Base-by-base conservation (phyloP, 345 rosid species). In the Passiflora organensis region DNA sequence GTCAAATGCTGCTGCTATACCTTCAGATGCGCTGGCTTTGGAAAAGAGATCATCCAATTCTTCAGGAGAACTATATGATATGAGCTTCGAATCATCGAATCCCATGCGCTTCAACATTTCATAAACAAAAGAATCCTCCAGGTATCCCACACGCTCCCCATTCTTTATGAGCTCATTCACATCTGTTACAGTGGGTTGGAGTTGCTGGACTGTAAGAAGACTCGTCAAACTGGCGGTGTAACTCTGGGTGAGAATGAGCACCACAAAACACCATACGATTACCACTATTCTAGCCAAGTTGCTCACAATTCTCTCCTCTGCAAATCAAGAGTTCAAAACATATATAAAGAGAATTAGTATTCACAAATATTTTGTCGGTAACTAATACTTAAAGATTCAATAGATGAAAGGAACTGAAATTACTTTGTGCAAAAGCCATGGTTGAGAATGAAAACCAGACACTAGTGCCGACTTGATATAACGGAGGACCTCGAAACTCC, bases 371-470 rank as follows among this genome's bases (percentile, higher is more conserved):
- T n/a, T 50, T 50, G 38, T n/a, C 8, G 34, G 8, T 28, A 28
- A 28, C 8, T 28, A 28, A 28, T 28, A 28, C 5, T 28, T 4
- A 9, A 2, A 38, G 20, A 1, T 43, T 10, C 3, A 28, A 8
- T 28, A 28, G n/a, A n/a, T 8, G 3, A 28, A 16, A 4, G 3
- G 25, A 0, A 13, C 11, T 2, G 13, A 6, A 23, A 16, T 63
- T 64, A 67, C 72, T 2, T 0, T 68, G 77, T 0, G 88, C 78
- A 48, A 78, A 80, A 13, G 77, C 78, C 70, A 84, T 63, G 42
- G 72, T 86, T 0, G 89, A 78, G 79, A 86, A 84, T 38, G 95
- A 78, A 56, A 84, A 87, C 91, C 91, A 82, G 43, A 82, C 3
- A 55, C 77, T 66, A 0, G 80, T 75, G 25, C 85, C 79, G 2